phyloP scores from a whole-genome alignment of 768 basidiomycete species.

The Russula virescens region DNA sequence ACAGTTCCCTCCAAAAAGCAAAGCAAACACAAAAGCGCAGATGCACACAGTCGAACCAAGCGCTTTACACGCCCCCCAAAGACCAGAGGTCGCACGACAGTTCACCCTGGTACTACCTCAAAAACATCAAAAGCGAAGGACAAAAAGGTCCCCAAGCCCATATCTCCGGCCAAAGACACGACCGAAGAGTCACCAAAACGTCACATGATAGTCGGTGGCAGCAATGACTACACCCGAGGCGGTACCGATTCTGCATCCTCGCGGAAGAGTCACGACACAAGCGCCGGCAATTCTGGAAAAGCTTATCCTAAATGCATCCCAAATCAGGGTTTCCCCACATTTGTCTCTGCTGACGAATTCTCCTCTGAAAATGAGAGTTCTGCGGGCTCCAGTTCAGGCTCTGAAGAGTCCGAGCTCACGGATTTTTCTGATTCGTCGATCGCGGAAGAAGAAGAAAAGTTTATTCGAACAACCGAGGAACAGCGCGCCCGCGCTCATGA shows the following conservation, averaged over 20 bases:
- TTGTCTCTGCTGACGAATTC: conserved; percentile 24
- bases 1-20: conserved; percentile 13
- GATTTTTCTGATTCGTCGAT: conserved; percentile 24
- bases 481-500: conserved; percentile 27
- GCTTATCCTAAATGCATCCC: background rate
- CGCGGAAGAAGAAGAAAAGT: conserved; percentile 21
- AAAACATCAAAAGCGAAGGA: conserved; percentile 2
- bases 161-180: conserved; percentile 22
- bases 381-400: conserved; percentile 22
- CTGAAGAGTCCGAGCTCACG: conserved; percentile 18
- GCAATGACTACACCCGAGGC: conserved; percentile 9
- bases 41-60: conserved; percentile 10
- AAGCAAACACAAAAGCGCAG: conserved; percentile 12
- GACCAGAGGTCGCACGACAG: background rate
- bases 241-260: conserved; percentile 10
- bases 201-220: background rate
- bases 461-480: conserved; percentile 21
- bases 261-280: conserved; percentile 13
- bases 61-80: conserved; percentile 15
- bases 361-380: conserved; percentile 31
- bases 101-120: background rate
- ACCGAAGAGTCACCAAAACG: conserved; percentile 16
- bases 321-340: conserved; percentile 21
- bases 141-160: conserved; percentile 16
- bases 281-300: conserved; percentile 14